phyloP scores from a whole-genome alignment of 2,329 filamentous ascomycete genomes.

The Pyricularia sp. region DNA sequence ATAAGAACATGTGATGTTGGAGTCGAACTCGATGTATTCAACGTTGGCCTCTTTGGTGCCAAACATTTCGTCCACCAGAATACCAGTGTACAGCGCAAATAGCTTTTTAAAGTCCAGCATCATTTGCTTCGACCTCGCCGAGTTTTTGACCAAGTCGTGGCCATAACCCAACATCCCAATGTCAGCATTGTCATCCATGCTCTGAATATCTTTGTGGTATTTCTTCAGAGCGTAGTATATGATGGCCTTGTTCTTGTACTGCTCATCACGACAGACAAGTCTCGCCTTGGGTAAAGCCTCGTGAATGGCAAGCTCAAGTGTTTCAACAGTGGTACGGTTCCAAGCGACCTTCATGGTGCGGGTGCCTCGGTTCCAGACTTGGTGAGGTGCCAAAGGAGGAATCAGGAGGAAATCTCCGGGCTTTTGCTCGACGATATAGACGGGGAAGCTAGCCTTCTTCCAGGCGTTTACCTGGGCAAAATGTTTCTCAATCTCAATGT shows the following conservation, averaged over 20 bases:
- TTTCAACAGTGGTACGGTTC: slow-evolving; percentile 91
- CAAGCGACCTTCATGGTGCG: slow-evolving; percentile 95
- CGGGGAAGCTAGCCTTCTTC: slow-evolving; percentile 87
- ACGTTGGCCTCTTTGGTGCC: slow-evolving; percentile 55
- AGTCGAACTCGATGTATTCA: slow-evolving; percentile 72
- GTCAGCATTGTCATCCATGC: slow-evolving; percentile 31
- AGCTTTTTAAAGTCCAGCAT: slow-evolving; percentile 71
- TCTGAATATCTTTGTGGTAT: slow-evolving; percentile 50
- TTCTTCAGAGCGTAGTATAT: slow-evolving; percentile 77
- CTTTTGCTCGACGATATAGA: slow-evolving; percentile 83
- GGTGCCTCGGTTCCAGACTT: slow-evolving; percentile 96
- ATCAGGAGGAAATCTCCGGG: slow-evolving; percentile 88
- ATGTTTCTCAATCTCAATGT: slow-evolving; percentile 93
- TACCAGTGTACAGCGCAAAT: slow-evolving; percentile 62
- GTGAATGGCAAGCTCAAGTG: slow-evolving; percentile 68
- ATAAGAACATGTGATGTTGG: slow-evolving; percentile 89
- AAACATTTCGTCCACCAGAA: slow-evolving; percentile 81
- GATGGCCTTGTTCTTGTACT: slow-evolving; percentile 98
- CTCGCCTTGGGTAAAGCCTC: slow-evolving; percentile 83
- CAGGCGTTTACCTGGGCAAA: slow-evolving; percentile 93
- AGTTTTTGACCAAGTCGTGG: slow-evolving; percentile 28
- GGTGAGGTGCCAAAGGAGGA: slow-evolving; percentile 84
- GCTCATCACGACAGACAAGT: slow-evolving; percentile 89
- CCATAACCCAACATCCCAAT: slow-evolving; percentile 33
- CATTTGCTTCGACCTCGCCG: slow-evolving; percentile 46